Percentiles rank a stretch among this genome's conserved stretches.
phyloP scores from a whole-genome alignment of 2,329 filamentous ascomycete species.

The Blastomyces silverae region DNA sequence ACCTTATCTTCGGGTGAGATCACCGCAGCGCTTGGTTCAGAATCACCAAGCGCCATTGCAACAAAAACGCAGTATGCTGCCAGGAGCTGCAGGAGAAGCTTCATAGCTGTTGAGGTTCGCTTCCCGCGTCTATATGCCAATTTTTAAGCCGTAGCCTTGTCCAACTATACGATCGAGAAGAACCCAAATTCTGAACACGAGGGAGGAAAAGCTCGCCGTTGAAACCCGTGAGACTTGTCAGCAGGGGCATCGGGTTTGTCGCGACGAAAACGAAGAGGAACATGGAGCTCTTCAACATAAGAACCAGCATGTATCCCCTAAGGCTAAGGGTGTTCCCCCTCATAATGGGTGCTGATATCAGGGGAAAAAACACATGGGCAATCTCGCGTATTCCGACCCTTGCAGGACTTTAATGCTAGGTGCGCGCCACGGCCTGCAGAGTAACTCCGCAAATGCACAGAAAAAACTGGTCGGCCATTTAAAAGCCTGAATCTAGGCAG shows the following conservation, averaged over 20 bases:
- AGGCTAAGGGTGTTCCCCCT: not conserved
- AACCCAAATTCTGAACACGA: not conserved
- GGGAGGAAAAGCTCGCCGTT: not conserved
- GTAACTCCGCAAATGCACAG: no score
- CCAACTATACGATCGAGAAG: not conserved
- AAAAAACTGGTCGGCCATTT: not conserved
- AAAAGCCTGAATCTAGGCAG: not conserved
- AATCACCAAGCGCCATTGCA: slow-evolving; percentile 2
- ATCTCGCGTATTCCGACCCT: not conserved
- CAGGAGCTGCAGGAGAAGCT: not conserved
- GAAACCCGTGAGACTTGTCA: not conserved
- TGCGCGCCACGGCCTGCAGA: not conserved
- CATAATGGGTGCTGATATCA: not conserved
- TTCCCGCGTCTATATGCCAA: not conserved
- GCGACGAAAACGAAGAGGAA: not conserved
- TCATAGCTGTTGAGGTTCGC: slow-evolving; percentile 1
- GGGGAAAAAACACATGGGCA: not conserved
- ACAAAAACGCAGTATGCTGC: not conserved
- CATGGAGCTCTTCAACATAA: not conserved
- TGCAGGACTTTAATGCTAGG: not conserved
- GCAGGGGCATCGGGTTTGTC: not conserved
- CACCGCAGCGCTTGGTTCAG: not conserved
- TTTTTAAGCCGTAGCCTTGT: not conserved
- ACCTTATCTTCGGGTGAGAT: not conserved
- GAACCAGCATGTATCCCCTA: not conserved